Percentiles rank a stretch among this genome's conserved stretches.
phyloP scores from a whole-genome alignment of 805 yeast species.

The Ogataea corticis region DNA sequence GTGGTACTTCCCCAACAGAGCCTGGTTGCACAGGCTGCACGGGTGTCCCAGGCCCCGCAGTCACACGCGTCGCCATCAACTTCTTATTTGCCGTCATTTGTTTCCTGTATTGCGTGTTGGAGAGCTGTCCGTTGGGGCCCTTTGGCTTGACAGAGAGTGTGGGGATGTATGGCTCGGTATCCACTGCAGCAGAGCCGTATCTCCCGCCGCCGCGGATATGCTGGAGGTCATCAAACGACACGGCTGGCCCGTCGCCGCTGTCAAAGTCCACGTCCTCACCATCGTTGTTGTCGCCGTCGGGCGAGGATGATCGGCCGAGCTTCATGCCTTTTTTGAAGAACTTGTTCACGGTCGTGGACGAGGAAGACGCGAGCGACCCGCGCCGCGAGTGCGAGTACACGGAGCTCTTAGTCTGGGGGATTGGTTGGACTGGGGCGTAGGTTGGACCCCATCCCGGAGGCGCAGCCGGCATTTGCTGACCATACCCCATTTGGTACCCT shows the following conservation, averaged over 20 bases:
- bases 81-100: slow-evolving; percentile 69
- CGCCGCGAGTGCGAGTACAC: slow-evolving; percentile 22
- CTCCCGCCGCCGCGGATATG: slow-evolving; percentile 68
- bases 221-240: slow-evolving; percentile 65
- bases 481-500: not conserved
- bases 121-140: slow-evolving; percentile 35
- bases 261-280: slow-evolving; percentile 33
- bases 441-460: not conserved
- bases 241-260: slow-evolving; percentile 33
- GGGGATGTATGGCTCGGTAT: slow-evolving; percentile 76
- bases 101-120: slow-evolving; percentile 66
- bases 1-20: slow-evolving; percentile 20
- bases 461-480: not conserved
- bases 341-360: slow-evolving; percentile 36
- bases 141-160: slow-evolving; percentile 46
- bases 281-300: slow-evolving; percentile 29
- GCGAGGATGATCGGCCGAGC: slow-evolving; percentile 28
- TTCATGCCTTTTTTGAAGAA: slow-evolving; percentile 42
- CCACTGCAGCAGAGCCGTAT: slow-evolving; percentile 52
- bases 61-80: slow-evolving; percentile 39
- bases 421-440: not conserved
- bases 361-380: slow-evolving; percentile 22
- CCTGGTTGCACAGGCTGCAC: too few relatives aligned
- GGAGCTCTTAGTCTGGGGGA: not conserved
- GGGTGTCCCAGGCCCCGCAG: slow-evolving; percentile 4